Evolutionary conservation across 73 alveolate species (phyloP).

Genomic region (Paramecium bursaria): DNA sequence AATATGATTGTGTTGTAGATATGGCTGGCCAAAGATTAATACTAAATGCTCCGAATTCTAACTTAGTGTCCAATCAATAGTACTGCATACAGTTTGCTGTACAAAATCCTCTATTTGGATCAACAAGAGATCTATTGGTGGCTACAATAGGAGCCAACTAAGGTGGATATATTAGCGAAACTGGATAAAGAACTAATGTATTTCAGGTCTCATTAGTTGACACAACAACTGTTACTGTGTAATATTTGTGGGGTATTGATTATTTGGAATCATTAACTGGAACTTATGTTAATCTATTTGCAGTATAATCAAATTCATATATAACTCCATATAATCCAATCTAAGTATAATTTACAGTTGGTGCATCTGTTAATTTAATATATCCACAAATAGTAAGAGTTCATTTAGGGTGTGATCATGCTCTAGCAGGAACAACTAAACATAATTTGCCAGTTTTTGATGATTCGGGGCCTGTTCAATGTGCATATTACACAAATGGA

Average conservation of each 20-base stretch:
- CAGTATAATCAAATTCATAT: not conserved
- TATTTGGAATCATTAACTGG: not conserved
- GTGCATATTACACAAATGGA: slow-evolving; percentile 1
- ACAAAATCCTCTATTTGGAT: slow-evolving; percentile 22
- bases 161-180: not conserved
- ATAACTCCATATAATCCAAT: slow-evolving; percentile 19
- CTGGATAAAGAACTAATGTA: slow-evolving; percentile 32
- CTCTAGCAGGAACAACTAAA: slow-evolving; percentile 8
- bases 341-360: slow-evolving; percentile 14
- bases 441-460: slow-evolving; percentile 11
- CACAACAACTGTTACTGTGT: not conserved
- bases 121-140: slow-evolving; percentile 8
- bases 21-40: not conserved
- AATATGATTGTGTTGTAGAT: not conserved
- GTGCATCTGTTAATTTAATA: not conserved
- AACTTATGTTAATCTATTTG: not conserved
- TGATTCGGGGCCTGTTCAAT: not conserved
- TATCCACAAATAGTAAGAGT: not conserved
- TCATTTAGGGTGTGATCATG: not conserved
- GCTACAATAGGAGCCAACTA: not conserved
- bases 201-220: not conserved
- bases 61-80: not conserved
- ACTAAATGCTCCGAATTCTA: not conserved
- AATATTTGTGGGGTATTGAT: slow-evolving; percentile 43
- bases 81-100: not conserved